Base-by-base conservation (phyloP, 148 eudicot species). In the Polygonum aviculare region DNA sequence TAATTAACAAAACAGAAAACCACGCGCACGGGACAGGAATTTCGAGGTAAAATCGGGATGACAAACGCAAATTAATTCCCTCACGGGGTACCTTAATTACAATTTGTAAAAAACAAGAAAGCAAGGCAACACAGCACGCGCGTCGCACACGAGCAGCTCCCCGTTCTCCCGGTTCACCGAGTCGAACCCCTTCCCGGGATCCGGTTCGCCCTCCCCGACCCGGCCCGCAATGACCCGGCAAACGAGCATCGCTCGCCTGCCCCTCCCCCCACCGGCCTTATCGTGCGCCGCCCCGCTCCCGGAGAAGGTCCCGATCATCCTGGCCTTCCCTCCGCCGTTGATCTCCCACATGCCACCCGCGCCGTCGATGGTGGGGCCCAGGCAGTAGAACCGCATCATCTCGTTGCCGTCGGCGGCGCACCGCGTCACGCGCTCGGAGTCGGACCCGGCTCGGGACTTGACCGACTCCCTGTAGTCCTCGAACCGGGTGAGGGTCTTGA, bases 211-310 rank as follows among this genome's bases (percentile, higher is more conserved):
- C 16, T 82, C 82, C 41, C 84, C 84, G 45, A 73, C 52, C 80
- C 97, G 94, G 45, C 99, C 99, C 82, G 99, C 92, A 35, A 95
- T 82, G 3, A 95, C 99, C 88, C 98, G 88, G 73, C 98, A 94
- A 0, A 90, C 91, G 71, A 90, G 74, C 98, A 91, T 93, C 0
- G 89, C 96, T 79, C 97, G 77, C 73, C 89, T 71, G 31, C 97
- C 97, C 63, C 73, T 82, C 26, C 94, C 94, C 12, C 93, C 87
- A 15, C 97, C 97, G 1, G 89, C 91, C 4, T 77, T 89, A 71
- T 92, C 93, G 21, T 95, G 98, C 0, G 98, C 98, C 70, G 33
- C 86, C 0, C 98, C 94, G 48, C 97, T 88, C 3, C 96, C 96
- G 2, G 92, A 84, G 45, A 78, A 95, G 14, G 93, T 92, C 16